These are phyloP conservation scores for Neurospora sp. DNA, from an alignment of 495 filamentous ascomycete genomes.

Conservation along the genomic window DNA sequence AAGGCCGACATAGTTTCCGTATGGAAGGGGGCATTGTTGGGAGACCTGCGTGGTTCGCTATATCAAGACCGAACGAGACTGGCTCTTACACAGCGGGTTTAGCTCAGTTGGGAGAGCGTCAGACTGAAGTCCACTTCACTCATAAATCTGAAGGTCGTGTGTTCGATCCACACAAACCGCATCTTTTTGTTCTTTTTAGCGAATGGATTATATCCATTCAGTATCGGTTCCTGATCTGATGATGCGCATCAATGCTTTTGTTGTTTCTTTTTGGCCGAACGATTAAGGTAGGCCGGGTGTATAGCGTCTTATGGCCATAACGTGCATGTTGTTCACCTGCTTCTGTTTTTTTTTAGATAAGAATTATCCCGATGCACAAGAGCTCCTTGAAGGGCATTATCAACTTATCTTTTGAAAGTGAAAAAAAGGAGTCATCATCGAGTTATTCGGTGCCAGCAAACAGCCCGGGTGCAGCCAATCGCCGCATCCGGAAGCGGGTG, in stretches of 20 bases:
- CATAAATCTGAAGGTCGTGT: no score
- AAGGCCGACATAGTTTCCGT: neutral
- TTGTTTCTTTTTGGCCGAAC: neutral
- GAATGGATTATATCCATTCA: neutral
- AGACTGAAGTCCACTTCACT: neutral
- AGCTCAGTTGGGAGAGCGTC: neutral
- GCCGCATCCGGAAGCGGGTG: neutral
- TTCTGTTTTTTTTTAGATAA: neutral
- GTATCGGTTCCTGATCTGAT: neutral
- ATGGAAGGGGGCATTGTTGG: neutral
- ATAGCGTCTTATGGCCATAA: neutral
- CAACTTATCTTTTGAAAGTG: neutral
- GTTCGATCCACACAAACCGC: neutral
- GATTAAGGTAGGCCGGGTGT: neutral
- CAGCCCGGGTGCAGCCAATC: neutral
- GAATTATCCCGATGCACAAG: neutral
- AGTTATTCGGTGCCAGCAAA: neutral
- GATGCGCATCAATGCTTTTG: neutral
- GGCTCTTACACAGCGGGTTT: neutral
- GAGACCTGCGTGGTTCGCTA: accelerated
- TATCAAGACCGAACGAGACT: accelerated
- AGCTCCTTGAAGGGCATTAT: neutral
- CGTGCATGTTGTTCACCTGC: neutral
- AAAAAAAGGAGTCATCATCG: neutral
- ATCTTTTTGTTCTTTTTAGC: neutral